Percentiles rank a stretch among this genome's conserved stretches.
Evolutionary conservation across 2,329 filamentous ascomycete genomes (phyloP).

Genomic region (Leptoxyphium fumago): DNA sequence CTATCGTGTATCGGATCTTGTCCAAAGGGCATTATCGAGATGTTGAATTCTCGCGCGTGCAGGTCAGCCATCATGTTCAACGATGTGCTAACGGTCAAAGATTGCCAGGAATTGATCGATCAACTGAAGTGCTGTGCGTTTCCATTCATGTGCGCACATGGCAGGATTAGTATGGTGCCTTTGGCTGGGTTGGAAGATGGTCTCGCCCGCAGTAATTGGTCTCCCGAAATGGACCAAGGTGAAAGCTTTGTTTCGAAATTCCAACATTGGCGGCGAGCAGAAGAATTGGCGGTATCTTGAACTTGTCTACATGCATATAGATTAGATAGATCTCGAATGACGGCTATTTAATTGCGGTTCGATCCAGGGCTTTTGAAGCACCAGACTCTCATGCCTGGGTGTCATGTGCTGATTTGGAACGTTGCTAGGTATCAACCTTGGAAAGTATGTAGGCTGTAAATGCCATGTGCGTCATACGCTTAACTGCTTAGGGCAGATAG

Average conservation of each 20-base stretch:
- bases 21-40: conserved; percentile 59
- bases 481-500: no score
- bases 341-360: no score
- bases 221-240: neutral
- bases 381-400: no score
- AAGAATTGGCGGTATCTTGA: no score
- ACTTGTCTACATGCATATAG: no score
- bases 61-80: conserved; percentile 80
- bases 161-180: conserved; percentile 39
- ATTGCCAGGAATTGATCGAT: conserved; percentile 45
- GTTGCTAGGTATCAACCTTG: no score
- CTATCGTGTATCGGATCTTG: conserved; percentile 50
- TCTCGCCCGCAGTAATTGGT: neutral
- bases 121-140: conserved; percentile 50
- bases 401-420: no score
- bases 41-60: conserved; percentile 63
- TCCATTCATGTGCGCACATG: conserved; percentile 76
- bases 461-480: no score
- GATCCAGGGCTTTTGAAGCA: no score
- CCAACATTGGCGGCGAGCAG: no score
- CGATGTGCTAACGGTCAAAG: conserved; percentile 42
- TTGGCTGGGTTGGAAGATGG: conserved; percentile 17
- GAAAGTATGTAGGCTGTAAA: no score
- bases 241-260: neutral
- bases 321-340: no score